Conservation (phyloP, 2,329 filamentous ascomycete genomes). For the Sclerotiophoma versabilis region DNA sequence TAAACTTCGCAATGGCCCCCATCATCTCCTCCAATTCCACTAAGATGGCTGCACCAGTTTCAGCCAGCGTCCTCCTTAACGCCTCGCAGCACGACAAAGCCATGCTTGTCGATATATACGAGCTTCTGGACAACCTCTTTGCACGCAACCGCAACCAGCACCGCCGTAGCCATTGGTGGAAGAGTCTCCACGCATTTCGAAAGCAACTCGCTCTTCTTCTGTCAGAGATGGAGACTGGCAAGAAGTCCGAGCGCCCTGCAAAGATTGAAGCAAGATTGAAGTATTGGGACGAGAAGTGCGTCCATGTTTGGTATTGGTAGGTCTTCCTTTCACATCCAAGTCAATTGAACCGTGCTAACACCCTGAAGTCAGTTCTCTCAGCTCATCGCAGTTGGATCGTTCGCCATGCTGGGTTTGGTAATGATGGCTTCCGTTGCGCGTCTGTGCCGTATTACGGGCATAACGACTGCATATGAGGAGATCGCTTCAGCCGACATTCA, state of each 20-base stretch:
- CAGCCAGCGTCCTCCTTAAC: constrained; percentile 29
- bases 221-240: constrained; percentile 30
- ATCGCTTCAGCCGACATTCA: constrained; percentile 52
- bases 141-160: constrained; percentile 94
- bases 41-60: constrained; percentile 26
- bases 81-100: constrained; percentile 36
- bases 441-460: constrained; percentile 50
- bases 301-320: constrained; percentile 49
- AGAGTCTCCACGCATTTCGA: constrained; percentile 73
- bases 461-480: constrained; percentile 52
- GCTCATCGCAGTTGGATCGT: constrained; percentile 54
- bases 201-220: constrained; percentile 68
- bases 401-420: constrained; percentile 55
- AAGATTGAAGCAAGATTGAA: constrained; percentile 42
- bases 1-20: constrained; percentile 18
- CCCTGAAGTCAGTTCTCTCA: constrained; percentile 52
- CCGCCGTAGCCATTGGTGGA: constrained; percentile 81
- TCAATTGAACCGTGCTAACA: constrained; percentile 7
- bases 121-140: constrained; percentile 74
- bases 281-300: constrained; percentile 50
- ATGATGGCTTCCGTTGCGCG: constrained; percentile 53
- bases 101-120: constrained; percentile 49
- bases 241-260: constrained; percentile 25
- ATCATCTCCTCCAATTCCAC: constrained; percentile 9
- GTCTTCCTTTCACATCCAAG: constrained; percentile 15